Base-by-base conservation (phyloP, 768 basidiomycete genomes). In the Macrocybe gigantea region DNA sequence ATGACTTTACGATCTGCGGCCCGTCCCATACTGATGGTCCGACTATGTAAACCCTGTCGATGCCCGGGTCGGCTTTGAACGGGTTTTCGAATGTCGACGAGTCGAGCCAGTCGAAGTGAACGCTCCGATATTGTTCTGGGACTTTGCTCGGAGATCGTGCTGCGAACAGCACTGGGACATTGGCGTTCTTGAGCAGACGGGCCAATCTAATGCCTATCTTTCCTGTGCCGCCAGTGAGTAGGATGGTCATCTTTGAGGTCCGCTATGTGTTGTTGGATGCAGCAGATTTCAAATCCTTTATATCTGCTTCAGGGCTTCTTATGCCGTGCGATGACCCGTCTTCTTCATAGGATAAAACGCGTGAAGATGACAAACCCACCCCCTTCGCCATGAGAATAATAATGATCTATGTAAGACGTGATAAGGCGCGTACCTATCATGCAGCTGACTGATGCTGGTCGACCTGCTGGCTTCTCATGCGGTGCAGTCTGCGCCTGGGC, bases 151-250 rank as follows among this genome's bases (percentile, higher is more conserved):
- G 14, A 9, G 61, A 61, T 12, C 66, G 65, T 3, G 60, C 60
- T 8, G 69, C 53, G 33, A 69, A 38, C 34, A 70, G 48, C 11
- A 66, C 48, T 2, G 60, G 51, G 12, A 60, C 52, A 1, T 60
- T 55, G 5, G 63, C 56, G 6, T 49, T 41, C 5, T 60, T 50
- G 1, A 70, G 52, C 8, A 62, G 57, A 2, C 50, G 56, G 5
- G 67, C 62, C 3, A 66, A 56, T 12, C 51, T 56, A 1, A 50
- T 45, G 3, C 62, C 59, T 4, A 65, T 64, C 34, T 64, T 65
- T 7, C 67, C 68, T 7, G 66, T 67, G n/a, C 64, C 68, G 3
- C 67, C 69, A 42, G 57, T 64, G 52, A 69, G 49, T n/a, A 69
- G 59, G 33, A 62, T 65, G n/a, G 66, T 62, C 65, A 67, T 66